Conservation (phyloP, 2,329 filamentous ascomycete species). For the Botrytis pseudocinerea region DNA sequence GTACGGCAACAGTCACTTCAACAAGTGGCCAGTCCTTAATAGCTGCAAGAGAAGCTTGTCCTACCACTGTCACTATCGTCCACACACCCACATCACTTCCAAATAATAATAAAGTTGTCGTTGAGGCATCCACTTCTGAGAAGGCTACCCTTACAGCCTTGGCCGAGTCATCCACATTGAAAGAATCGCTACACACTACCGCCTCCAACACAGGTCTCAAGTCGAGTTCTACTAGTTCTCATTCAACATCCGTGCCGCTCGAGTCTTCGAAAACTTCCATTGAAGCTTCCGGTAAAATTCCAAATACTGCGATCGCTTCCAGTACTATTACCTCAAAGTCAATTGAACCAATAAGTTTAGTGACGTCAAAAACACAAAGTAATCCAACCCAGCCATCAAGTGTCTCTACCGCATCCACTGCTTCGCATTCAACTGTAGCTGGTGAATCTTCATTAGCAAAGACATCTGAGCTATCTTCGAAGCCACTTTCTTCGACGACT, state of each 20-base stretch:
- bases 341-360: not conserved
- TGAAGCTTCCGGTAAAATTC: not conserved
- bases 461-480: not conserved
- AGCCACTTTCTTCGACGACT: not conserved
- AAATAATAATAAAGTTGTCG: not conserved
- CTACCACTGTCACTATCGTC: conserved; percentile 22
- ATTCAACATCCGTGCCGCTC: not conserved
- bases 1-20: conserved; percentile 25
- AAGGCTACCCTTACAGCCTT: not conserved
- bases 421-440: not conserved
- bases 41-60: conserved; percentile 22
- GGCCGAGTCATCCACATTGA: conserved; percentile 6
- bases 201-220: not conserved
- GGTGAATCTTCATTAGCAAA: not conserved
- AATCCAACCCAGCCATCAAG: not conserved
- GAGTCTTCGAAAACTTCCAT: not conserved
- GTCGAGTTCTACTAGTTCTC: not conserved
- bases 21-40: conserved; percentile 18
- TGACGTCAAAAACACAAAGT: not conserved
- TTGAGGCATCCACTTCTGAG: not conserved
- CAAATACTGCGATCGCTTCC: not conserved
- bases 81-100: conserved; percentile 1
- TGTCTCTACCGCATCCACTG: not conserved
- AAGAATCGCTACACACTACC: conserved; percentile 2
- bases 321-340: not conserved